Base-by-base conservation (phyloP, 108 stramenopile genomes). In the Nitzschia sp. region DNA sequence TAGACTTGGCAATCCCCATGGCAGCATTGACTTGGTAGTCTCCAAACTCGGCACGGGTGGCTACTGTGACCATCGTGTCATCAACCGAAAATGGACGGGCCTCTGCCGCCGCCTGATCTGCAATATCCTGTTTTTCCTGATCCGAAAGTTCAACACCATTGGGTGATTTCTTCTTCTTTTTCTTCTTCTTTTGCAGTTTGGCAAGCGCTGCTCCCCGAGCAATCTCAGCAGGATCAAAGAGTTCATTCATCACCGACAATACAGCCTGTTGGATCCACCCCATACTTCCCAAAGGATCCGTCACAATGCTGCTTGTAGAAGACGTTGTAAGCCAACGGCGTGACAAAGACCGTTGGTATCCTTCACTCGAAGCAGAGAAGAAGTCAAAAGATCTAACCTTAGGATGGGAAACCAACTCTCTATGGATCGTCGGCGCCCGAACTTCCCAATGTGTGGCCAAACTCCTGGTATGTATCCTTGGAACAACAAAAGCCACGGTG, bases 11-110 rank as follows among this genome's bases (percentile, higher is more conserved):
- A 34, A 87, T 55, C 7, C 83, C 80, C 86, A 83, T 80, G 26
- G 86, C 83, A 37, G 84, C 93, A 79, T 98, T 98, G 75, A 95
- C 91, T 83, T 99, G 98, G 71, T 92, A 98, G 69, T 99, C 97
- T 29, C 94, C 94, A 70, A 95, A 95, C 43, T 92, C 89, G 19
- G 83, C 60, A 58, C 79, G 82, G 10, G 89, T 92, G 19, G 94
- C 94, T 0, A 85, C 77, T 20, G 88, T 90, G 0, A 95, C 88
- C 86, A 88, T 86, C 7, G 91, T 77, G 73, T 94, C 86, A 10
- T 57, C 42, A 17, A 53, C 52, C 2, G 81, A 44, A 68, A 88
- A 93, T 15, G 87, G 88, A 51, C 74, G 73, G 0, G 91, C 88
- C 15, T 72, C 63, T 0, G 80, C 71, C 10, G 75, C 79, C 0